These are phyloP conservation scores for Neocatenulostroma microsporum DNA, from an alignment of 2,329 filamentous ascomycete species.

Conservation along the genomic window DNA sequence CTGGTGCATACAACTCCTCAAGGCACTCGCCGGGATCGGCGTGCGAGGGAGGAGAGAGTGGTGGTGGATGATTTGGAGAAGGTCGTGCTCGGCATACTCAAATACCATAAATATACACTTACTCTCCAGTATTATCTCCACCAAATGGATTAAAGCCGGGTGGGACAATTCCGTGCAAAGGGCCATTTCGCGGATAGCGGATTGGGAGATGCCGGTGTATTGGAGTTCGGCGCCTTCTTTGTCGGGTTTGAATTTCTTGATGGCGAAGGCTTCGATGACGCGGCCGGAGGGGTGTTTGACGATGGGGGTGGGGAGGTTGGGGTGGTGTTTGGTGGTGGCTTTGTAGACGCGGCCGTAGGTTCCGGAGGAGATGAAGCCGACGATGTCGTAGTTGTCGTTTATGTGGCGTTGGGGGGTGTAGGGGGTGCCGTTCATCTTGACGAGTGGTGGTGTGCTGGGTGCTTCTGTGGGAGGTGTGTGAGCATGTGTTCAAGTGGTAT, in stretches of 20 bases:
- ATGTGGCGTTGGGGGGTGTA: slow-evolving; percentile 74
- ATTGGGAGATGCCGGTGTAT: slow-evolving; percentile 97
- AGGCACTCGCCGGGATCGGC: slow-evolving; percentile 77
- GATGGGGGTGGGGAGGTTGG: slow-evolving; percentile 28
- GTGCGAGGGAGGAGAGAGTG: slow-evolving; percentile 84
- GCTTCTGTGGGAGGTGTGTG: no score
- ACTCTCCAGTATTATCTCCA: slow-evolving; percentile 95
- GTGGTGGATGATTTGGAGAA: slow-evolving; percentile 96
- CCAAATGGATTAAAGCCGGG: slow-evolving; percentile 78
- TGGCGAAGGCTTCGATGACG: slow-evolving; percentile 75
- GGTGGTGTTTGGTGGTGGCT: slow-evolving; percentile 76
- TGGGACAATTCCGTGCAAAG: slow-evolving; percentile 88
- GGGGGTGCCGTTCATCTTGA: slow-evolving; percentile 28
- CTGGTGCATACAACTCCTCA: slow-evolving; percentile 94
- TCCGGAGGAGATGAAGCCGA: slow-evolving; percentile 96
- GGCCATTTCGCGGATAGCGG: slow-evolving; percentile 94
- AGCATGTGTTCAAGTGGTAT: no score
- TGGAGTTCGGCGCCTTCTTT: slow-evolving; percentile 88
- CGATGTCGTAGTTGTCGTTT: slow-evolving; percentile 87
- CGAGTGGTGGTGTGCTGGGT: slow-evolving; percentile 22
- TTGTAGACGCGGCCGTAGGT: slow-evolving; percentile 99
- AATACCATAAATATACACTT: slow-evolving; percentile 99
- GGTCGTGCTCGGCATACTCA: slow-evolving; percentile 94
- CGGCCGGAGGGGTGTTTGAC: slow-evolving; percentile 25
- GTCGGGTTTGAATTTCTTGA: slow-evolving; percentile 99